A percentile compares a stretch with the other conserved stretches of the same genome.
phyloP scores from a whole-genome alignment of 345 rosid species.

The Eucalyptus tenuipes region DNA sequence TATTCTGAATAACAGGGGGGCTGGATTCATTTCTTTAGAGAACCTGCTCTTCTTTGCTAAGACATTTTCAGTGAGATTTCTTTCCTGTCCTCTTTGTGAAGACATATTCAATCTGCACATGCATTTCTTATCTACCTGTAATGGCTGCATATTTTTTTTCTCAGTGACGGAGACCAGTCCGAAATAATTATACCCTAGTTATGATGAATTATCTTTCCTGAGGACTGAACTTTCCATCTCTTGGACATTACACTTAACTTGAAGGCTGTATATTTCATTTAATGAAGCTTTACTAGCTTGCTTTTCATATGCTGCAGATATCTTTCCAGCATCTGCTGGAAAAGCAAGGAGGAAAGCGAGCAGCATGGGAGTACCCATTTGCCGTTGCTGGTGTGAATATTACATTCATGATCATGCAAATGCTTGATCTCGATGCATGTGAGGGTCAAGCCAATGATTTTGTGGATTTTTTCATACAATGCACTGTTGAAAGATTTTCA shows the following conservation, averaged over 20 bases:
- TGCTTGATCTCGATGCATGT: constrained; percentile 91
- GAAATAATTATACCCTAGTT: not conserved
- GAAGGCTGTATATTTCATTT: not conserved
- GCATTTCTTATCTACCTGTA: not conserved
- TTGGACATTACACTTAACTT: not conserved
- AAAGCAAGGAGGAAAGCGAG: constrained; percentile 74
- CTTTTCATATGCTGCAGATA: constrained; percentile 21
- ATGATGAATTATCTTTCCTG: not conserved
- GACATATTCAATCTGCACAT: not conserved
- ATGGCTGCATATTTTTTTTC: not conserved
- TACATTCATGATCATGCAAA: constrained; percentile 96
- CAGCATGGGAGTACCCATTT: constrained; percentile 94
- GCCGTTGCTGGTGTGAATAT: constrained; percentile 97
- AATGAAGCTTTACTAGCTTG: not conserved
- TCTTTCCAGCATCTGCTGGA: constrained; percentile 57
- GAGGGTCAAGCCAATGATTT: constrained; percentile 13
- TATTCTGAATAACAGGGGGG: constrained; percentile 48
- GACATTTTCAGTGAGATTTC: constrained; percentile 56
- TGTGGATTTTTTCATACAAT: not conserved
- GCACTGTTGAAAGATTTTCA: not conserved
- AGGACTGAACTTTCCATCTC: not conserved
- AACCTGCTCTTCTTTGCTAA: constrained; percentile 86
- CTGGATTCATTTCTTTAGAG: constrained; percentile 90
- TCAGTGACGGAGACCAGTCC: not conserved
- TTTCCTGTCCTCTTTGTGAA: not conserved